phyloP scores from a whole-genome alignment of 805 yeast species.

The Ogataea neopini region DNA sequence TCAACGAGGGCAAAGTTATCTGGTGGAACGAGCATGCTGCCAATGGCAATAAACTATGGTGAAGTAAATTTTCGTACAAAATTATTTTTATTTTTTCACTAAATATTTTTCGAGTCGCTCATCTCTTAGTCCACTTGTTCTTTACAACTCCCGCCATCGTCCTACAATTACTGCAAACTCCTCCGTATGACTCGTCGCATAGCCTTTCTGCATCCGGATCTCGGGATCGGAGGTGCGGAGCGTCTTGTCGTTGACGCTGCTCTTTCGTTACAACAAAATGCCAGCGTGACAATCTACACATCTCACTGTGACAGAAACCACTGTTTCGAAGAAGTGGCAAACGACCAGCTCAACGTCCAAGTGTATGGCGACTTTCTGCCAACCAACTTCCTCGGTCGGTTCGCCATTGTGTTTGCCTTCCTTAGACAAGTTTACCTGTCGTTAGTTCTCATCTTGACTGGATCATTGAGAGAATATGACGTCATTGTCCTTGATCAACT shows the following conservation, averaged over 20 bases:
- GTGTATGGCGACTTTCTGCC: constrained; percentile 89
- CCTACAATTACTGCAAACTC: background rate
- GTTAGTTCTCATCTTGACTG: constrained; percentile 44
- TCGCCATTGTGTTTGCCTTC: constrained; percentile 80
- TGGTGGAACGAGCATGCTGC: constrained; percentile 82
- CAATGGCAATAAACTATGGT: too few species aligned
- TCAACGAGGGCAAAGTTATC: constrained; percentile 91
- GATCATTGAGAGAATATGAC: constrained; percentile 57
- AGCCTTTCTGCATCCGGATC: constrained; percentile 92
- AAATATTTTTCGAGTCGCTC: background rate
- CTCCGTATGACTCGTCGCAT: constrained; percentile 50
- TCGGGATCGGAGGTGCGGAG: constrained; percentile 98
- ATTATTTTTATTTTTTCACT: background rate
- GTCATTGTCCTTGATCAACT: constrained; percentile 85
- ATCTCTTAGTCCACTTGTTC: too few species aligned
- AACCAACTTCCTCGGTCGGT: constrained; percentile 59
- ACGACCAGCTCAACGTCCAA: constrained; percentile 55
- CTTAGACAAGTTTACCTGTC: constrained; percentile 76
- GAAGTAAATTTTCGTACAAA: background rate
- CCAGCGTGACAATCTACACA: constrained; percentile 64
- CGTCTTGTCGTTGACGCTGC: constrained; percentile 97
- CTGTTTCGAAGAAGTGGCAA: constrained; percentile 85
- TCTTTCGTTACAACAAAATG: constrained; percentile 67
- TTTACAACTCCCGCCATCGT: too few species aligned
- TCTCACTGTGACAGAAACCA: constrained; percentile 88